These are phyloP conservation scores for Volvox reticuliferus DNA, from an alignment of 139 green algal species.

Conservation along the genomic window DNA sequence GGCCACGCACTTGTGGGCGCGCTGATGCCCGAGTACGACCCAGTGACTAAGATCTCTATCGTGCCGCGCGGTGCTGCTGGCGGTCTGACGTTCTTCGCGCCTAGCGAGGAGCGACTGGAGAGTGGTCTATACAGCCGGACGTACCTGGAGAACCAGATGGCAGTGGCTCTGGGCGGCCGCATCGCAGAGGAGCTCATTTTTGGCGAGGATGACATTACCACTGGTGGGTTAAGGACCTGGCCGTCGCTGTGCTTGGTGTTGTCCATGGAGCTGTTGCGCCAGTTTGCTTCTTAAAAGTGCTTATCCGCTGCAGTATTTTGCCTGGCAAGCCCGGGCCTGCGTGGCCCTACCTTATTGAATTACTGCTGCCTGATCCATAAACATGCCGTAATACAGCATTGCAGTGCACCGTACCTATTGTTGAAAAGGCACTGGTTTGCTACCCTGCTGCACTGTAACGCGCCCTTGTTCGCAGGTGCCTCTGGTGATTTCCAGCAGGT, in stretches of 20 bases:
- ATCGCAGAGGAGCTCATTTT: conserved; percentile 99
- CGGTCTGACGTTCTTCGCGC: conserved; percentile 96
- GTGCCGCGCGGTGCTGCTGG: conserved; percentile 95
- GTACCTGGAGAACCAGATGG: conserved; percentile 96
- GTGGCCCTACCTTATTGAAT: too few species aligned
- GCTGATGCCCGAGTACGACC: conserved; percentile 99
- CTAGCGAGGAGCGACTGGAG: conserved; percentile 92
- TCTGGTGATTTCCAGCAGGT: conserved; percentile 93
- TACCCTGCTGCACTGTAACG: not conserved
- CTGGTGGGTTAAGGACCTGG: conserved; percentile 65
- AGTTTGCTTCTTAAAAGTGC: too few species aligned
- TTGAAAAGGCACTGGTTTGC: too few species aligned
- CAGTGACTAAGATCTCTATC: conserved; percentile 99
- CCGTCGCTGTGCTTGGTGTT: too few species aligned
- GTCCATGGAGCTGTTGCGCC: too few species aligned
- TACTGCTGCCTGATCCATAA: too few species aligned
- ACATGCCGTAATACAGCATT: too few species aligned
- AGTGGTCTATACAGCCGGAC: conserved; percentile 87
- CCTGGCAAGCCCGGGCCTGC: too few species aligned
- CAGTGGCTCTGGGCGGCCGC: conserved; percentile 92
- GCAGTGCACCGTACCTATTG: too few species aligned
- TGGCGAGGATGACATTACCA: conserved; percentile 97
- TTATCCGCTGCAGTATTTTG: too few species aligned
- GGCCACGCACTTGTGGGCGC: conserved; percentile 84
- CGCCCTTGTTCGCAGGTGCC: conserved; percentile 33